Evolutionary conservation across 306 rosid genomes (phyloP).

Genomic region (Chamaecrista fasciculata): DNA sequence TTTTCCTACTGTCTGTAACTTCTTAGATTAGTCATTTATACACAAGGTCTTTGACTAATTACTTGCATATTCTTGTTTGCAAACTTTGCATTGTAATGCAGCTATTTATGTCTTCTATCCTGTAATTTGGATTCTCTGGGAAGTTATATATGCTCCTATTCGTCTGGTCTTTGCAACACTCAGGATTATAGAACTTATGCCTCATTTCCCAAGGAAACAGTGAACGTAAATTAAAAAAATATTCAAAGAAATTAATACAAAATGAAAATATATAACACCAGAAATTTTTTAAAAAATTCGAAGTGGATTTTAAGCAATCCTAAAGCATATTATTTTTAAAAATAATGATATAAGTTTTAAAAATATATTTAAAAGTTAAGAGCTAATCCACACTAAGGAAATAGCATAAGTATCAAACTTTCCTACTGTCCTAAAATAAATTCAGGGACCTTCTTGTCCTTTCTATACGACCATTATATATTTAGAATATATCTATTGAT

Average conservation of each 20-base stretch:
- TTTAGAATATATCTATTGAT: slow-evolving; percentile 56
- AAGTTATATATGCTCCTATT: slow-evolving; percentile 70
- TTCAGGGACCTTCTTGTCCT: not conserved
- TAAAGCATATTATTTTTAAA: no score
- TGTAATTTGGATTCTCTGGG: slow-evolving; percentile 67
- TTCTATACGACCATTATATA: slow-evolving; percentile 41
- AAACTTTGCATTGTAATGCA: slow-evolving; percentile 52
- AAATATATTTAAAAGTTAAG: not conserved
- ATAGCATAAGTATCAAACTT: not conserved
- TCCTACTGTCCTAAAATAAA: not conserved
- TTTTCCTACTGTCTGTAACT: slow-evolving; percentile 10
- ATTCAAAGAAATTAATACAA: no score
- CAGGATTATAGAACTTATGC: no score
- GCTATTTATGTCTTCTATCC: slow-evolving; percentile 70
- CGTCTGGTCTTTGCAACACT: slow-evolving; percentile 43
- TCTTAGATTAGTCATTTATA: not conserved
- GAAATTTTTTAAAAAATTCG: no score
- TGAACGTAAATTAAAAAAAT: no score
- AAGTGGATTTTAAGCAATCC: no score
- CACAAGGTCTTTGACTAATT: slow-evolving; percentile 21
- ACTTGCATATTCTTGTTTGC: slow-evolving; percentile 20
- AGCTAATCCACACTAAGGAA: not conserved
- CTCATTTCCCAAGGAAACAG: no score
- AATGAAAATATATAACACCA: no score
- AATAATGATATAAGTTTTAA: not conserved